phyloP scores from a whole-genome alignment of 495 filamentous ascomycete species.

The Aspergillus sclerotiicarbonarius region DNA sequence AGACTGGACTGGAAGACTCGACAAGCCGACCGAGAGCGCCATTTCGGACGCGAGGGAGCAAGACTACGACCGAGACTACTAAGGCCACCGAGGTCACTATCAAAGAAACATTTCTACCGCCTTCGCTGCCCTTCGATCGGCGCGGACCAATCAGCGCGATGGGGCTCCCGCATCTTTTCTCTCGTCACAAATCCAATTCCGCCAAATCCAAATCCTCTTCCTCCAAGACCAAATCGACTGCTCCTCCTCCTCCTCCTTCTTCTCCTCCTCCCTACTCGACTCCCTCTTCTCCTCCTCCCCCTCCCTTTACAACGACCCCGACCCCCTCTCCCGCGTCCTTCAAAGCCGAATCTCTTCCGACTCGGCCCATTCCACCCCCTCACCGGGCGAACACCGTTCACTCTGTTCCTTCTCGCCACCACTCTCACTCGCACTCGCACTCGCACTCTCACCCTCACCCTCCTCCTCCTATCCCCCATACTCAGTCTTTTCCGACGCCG shows the following conservation, averaged over 20 bases:
- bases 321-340: conserved; percentile 13
- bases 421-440: neutral
- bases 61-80: too few relatives aligned
- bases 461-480: conserved; percentile 9
- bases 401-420: conserved; percentile 5
- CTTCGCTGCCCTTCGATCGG: conserved; percentile 47
- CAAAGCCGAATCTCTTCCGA: conserved; percentile 8
- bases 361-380: conserved; percentile 14
- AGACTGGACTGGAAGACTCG: too few relatives aligned
- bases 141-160: conserved; percentile 22
- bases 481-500: conserved; percentile 17
- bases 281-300: conserved; percentile 8
- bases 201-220: conserved; percentile 28
- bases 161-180: conserved; percentile 28
- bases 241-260: conserved; percentile 22
- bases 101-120: conserved; percentile 45
- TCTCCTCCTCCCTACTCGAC: conserved; percentile 10
- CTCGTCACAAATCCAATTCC: conserved; percentile 30
- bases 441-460: neutral
- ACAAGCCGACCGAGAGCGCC: too few relatives aligned
- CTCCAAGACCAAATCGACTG: conserved; percentile 21
- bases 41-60: too few relatives aligned
- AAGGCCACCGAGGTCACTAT: too few relatives aligned
- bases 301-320: conserved; percentile 6
- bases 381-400: conserved; percentile 7